These are phyloP conservation scores for Multifurca ochricompacta DNA, from an alignment of 768 basidiomycete genomes.

Conservation along the genomic window DNA sequence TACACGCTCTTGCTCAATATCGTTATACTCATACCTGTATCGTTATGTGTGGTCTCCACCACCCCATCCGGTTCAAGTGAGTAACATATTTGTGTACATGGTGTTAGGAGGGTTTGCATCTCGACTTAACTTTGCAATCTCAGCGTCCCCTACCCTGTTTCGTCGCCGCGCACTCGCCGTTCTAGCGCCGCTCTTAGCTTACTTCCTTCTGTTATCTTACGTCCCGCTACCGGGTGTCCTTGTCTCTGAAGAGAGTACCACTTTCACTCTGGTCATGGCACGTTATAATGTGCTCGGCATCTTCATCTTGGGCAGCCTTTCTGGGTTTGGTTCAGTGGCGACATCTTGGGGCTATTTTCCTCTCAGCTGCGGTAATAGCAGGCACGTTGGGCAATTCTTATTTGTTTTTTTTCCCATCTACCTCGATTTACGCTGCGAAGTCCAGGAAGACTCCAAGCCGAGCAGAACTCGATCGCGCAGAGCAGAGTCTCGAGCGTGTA, in stretches of 20 bases:
- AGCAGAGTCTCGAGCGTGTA: conserved; percentile 51
- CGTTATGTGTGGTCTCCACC: conserved; percentile 50
- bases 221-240: conserved; percentile 59
- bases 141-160: background rate
- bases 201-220: conserved; percentile 53
- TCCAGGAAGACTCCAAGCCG: conserved; percentile 38
- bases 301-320: conserved; percentile 67
- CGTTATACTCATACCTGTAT: conserved; percentile 60
- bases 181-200: conserved; percentile 29
- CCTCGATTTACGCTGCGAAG: background rate
- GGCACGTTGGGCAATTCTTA: conserved; percentile 17
- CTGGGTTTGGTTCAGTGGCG: conserved; percentile 70
- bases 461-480: conserved; percentile 44
- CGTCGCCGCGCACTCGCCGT: conserved; percentile 6
- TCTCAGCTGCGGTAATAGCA: conserved; percentile 27
- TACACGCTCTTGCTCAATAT: conserved; percentile 51
- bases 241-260: conserved; percentile 32
- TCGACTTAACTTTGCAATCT: too few relatives aligned
- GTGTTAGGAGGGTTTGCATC: background rate
- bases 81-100: conserved; percentile 6
- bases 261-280: conserved; percentile 35
- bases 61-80: conserved; percentile 20
- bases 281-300: conserved; percentile 73
- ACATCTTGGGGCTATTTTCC: conserved; percentile 58
- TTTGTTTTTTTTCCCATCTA: background rate